Base-by-base conservation (phyloP, 768 basidiomycete species). In the Russula dissimulans region DNA sequence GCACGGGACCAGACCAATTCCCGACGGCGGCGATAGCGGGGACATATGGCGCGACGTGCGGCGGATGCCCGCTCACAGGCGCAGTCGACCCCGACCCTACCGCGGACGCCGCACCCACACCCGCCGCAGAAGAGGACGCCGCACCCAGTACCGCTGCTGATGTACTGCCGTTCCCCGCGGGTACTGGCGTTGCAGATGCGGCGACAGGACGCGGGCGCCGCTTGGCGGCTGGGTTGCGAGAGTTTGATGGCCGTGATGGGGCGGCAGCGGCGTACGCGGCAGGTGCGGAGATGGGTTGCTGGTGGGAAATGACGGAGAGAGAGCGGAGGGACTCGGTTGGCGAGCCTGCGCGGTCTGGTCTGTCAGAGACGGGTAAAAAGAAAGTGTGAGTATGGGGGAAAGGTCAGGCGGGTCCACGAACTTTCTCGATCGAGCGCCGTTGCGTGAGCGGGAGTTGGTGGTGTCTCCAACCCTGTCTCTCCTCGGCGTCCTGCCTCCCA, bases 301-400 rank as follows among this genome's bases (percentile, higher is more conserved):
- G 71, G 65, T 88, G 86, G 32, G 85, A 86, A n/a, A 80, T 81
- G 68, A 83, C 79, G 1, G 88, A 51, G 11, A 51, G 36, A n/a
- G 32, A 90, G 45, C 85, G 75, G 39, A 88, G 67, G 9, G 88
- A 91, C 67, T 89, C 88, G 12, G 87, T 78, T 6, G 88, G 88
- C 2, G 88, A 90, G 29, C 76, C 74, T 12, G 78, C 79, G 53
- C 87, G 84, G 66, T 89, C 86, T 32, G 71, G 75, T 70, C 86
- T 88, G n/a, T 17, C 10, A 38, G 11, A 26, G 26, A 43, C 32
- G n/a, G 15, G 18, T 18, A n/a, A 8, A 10, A 3, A n/a, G 17
- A 18, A 10, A 10, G 5, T n/a, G 18, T 51, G 42, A 18, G 36
- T 18, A 15, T 18, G 54, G 46, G 41, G 18, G 56, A n/a, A 6